Evolutionary conservation across 257 asterid species (phyloP), one percentile per base, ranked within the genome.

Genomic region (Solanum sparsipilum): DNA sequence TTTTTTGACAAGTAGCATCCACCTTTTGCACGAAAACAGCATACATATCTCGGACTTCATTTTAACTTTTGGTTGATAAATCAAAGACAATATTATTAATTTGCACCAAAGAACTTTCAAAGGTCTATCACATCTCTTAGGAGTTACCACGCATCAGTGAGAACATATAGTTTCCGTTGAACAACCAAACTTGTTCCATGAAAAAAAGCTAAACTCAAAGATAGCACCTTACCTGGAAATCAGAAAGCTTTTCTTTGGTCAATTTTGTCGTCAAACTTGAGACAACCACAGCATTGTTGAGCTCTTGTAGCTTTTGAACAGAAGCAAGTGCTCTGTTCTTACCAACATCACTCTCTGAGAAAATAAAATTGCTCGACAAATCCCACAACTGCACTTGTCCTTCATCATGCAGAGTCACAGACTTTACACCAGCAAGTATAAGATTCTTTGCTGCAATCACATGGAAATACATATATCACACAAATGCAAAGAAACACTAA

Each of bases 401-500:
- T 92, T 96, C 98, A 89, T 96, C 99, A 56, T 96, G 98, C 92
- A 96, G 90, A 9, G 98, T 94, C 92, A 96, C 98, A 86, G 99
- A 96, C 93, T 95, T 96, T 84, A 96, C 98, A 81, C 99, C 99
- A 71, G 99, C 99, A 88, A 96, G 98, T 84, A 96, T 88, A 85
- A 96, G 98, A 88, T 95, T 96, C 92, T 96, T 96, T 16, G 98
- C 99, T 96, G 98, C 94, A 91, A 91, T 35, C 21, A 78, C 60
- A 52, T 73, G 34, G 75, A 74, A 88, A 67, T 39, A 86, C 91
- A 90, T 25, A 84, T 73, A 36, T 39, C 84, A 87, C 81, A 88
- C 67, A 79, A 48, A 27, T 70, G 78, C 46, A 68, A 82, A 82
- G 68, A n/a, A 38, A 48, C 85, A 9, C 16, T 48, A 46, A 46